Base-by-base conservation (phyloP, 371 early-diverging fungal species). In the Mortierella sp. region DNA sequence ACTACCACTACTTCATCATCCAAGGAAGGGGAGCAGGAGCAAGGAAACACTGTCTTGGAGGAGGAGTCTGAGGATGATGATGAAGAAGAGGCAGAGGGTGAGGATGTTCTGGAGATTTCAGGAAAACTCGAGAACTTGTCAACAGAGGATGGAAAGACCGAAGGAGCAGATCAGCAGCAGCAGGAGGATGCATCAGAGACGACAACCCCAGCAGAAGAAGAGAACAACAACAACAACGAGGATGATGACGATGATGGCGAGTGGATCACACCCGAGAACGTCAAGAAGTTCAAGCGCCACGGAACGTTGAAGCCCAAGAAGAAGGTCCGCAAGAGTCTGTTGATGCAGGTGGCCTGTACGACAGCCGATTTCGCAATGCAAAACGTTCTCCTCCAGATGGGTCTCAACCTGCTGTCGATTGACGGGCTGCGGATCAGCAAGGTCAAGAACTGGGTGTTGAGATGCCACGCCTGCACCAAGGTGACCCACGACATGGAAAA, bases 281-380 rank as follows among this genome's bases (percentile, higher is more conserved):
- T 98, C 45, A 87, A 92, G 45, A 88, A 91, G 74, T 89, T 91
- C 81, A 91, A 92, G 73, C 92, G 90, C 43, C 85, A 86, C 14
- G 91, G 90, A 41, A 78, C 82, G n/a, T 88, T 85, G 50, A 76
- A 79, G 65, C 85, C 86, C 45, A 85, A 89, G 61, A 88, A 85
- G 58, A 88, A 88, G 53, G 71, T 72, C 22, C 73, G 84, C 64
- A 68, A 77, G 58, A 74, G 85, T 14, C 78, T 85, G 43, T 61
- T 76, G 19, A 87, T 93, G 77, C 85, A 88, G 37, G 98, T 97
- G 5, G 97, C 95, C 13, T 98, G 98, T 87, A 94, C 96, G 76
- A 97, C 99, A 0, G 86, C 91, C 6, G 99, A 99, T 90, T 99
- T 95, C 86, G 97, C 99, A 24, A 96, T 98, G 97, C 99, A 98